Percentiles rank a stretch among this genome's conserved stretches.
phyloP scores from a whole-genome alignment of 306 rosid genomes.

The Hippophae gyantsensis region DNA sequence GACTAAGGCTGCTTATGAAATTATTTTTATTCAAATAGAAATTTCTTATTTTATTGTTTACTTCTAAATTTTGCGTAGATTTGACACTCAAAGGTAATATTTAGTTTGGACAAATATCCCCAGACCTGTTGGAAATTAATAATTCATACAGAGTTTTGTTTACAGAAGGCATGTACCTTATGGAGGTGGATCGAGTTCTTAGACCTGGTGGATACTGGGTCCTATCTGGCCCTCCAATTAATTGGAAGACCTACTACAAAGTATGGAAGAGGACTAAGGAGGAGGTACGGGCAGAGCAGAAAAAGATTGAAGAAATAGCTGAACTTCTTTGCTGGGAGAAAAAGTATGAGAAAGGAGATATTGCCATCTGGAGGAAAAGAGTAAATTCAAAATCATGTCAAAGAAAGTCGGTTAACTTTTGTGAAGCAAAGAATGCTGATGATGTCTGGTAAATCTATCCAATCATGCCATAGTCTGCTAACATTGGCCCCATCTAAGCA shows the following conservation, averaged over 20 bases:
- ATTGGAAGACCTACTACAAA: slow-evolving; percentile 88
- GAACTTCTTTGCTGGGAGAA: slow-evolving; percentile 95
- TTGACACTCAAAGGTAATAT: background rate
- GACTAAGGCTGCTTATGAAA: background rate
- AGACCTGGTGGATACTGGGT: slow-evolving; percentile 98
- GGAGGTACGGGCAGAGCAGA: slow-evolving; percentile 77
- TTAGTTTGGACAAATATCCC: background rate
- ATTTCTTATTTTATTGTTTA: background rate
- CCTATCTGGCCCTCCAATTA: slow-evolving; percentile 96
- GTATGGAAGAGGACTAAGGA: slow-evolving; percentile 83
- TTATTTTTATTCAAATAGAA: too few relatives aligned
- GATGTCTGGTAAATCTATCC: slow-evolving; percentile 64
- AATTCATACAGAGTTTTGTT: slow-evolving; percentile 17
- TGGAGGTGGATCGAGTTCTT: slow-evolving; percentile 93
- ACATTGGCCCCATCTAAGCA: too few relatives aligned
- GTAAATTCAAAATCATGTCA: slow-evolving; percentile 54
- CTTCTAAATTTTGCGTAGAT: background rate
- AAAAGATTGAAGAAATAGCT: slow-evolving; percentile 66
- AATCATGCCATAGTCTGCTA: too few relatives aligned
- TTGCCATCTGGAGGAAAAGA: slow-evolving; percentile 83
- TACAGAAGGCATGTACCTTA: slow-evolving; percentile 74
- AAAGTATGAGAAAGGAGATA: slow-evolving; percentile 91
- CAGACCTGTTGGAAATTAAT: slow-evolving; percentile 4
- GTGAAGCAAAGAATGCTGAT: slow-evolving; percentile 54
- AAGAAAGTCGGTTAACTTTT: slow-evolving; percentile 36